These are phyloP conservation scores for Podosphaera fusca DNA, from an alignment of 2,329 filamentous ascomycete species.

Conservation along the genomic window DNA sequence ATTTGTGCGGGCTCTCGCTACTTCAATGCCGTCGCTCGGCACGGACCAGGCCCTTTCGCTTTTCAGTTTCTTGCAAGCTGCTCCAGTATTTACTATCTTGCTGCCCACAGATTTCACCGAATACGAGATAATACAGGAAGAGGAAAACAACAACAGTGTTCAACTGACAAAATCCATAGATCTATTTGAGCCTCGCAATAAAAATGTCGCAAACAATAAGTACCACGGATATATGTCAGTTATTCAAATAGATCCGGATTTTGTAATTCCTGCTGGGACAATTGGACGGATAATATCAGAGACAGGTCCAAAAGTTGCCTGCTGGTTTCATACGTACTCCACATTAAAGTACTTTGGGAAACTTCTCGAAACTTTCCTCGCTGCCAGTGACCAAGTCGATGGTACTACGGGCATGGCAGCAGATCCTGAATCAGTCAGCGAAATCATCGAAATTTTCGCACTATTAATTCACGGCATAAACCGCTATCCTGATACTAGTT, in stretches of 20 bases:
- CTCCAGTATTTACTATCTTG: slow-evolving; percentile 39
- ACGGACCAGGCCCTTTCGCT: slow-evolving; percentile 23
- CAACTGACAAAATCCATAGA: slow-evolving; percentile 39
- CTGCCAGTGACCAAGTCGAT: slow-evolving; percentile 25
- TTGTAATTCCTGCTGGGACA: slow-evolving; percentile 42
- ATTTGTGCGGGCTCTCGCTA: slow-evolving; percentile 43
- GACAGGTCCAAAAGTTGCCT: slow-evolving; percentile 48
- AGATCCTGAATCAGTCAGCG: slow-evolving; percentile 38
- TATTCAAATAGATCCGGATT: slow-evolving; percentile 20
- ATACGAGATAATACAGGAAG: slow-evolving; percentile 61
- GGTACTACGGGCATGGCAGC: slow-evolving; percentile 23
- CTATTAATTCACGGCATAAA: slow-evolving; percentile 33
- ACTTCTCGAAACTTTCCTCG: slow-evolving; percentile 43
- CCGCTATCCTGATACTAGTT: slow-evolving; percentile 7
- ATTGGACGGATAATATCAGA: slow-evolving; percentile 55
- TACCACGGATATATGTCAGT: slow-evolving; percentile 3
- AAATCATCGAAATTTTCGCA: slow-evolving; percentile 52
- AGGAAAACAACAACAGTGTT: slow-evolving; percentile 65
- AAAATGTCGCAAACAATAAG: slow-evolving; percentile 1
- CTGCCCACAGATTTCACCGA: slow-evolving; percentile 49
- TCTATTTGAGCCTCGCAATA: slow-evolving; percentile 29
- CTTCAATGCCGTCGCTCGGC: slow-evolving; percentile 17
- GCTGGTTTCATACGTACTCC: slow-evolving; percentile 57
- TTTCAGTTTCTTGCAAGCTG: slow-evolving; percentile 33
- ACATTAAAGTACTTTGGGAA: slow-evolving; percentile 59